Base-by-base conservation (phyloP, 768 basidiomycete genomes). In the Agrocybe praecox region DNA sequence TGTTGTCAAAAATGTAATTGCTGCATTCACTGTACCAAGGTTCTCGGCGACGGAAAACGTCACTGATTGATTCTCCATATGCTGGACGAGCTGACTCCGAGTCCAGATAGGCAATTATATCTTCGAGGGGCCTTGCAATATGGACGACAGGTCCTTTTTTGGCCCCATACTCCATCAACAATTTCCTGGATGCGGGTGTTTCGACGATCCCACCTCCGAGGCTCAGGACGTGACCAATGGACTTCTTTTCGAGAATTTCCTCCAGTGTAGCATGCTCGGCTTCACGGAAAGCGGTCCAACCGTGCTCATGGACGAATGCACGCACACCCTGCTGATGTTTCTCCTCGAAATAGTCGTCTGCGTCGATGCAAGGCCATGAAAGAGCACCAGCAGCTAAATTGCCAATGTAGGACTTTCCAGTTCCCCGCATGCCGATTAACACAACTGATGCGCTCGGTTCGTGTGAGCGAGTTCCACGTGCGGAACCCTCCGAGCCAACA, bases 201-300 rank as follows among this genome's bases (percentile, higher is more conserved):
- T 99, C 96, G 26, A 98, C 93, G 55, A 98, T 87, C 0, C 96
- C 96, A 3, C 97, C 97, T 2, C 97, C 96, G 18, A 97, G 85
- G 61, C 91, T 94, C 69, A 98, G 84, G 52, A 98, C 80, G 70
- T 94, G 86, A 0, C 78, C 75, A 17, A 79, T 80, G 5, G 80
- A 74, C 42, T 80, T 74, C 50, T 83, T 77, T 12, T 78, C 75
- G 17, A 96, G 76, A 40, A 97, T 78, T 40, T 91, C 84, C 26
- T 82, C 72, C 11, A 98, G 78, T 50, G 89, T 79, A 9, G 76
- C 81, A 0, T 83, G 75, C 72, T 99, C 97, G 1, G 87, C 89
- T 15, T 73, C 77, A 17, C 97, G 88, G 84, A 99, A 99, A 4
- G 87, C 89, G 0, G 85, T 76, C 97, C 97, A 98, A 8, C 94